Base-by-base conservation (phyloP, 805 yeast genomes). In the Ogataea paradorogensis region DNA sequence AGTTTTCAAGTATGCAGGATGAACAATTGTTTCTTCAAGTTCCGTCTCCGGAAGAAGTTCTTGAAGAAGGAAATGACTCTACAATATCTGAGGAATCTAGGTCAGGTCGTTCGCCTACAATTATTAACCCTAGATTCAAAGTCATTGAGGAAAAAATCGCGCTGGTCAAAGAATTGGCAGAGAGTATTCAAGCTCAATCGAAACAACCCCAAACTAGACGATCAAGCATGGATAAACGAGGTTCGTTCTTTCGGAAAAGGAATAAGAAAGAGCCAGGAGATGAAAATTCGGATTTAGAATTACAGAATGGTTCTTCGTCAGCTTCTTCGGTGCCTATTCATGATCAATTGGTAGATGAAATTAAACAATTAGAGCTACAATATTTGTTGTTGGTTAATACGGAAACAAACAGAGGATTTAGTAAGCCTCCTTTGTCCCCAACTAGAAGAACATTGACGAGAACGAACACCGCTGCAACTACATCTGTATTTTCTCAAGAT, bases 401-500 rank as follows among this genome's bases (percentile, higher is more conserved):
- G 1, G 56, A 51, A 30, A 41, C 46, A 1, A 43, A 46, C 27
- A 34, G 56, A 31, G 57, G 53, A 9, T 42, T 49, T 26, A 53
- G 57, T 30, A 45, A 42, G 24, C 49, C 45, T 6, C 47, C 55
- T 10, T 15, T 46, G 7, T 40, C 55, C 31, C 46, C 53, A 11
- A 48, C 62, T 2, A 46, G 56, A 28, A 44, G 48, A 26, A 41
- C 55, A 6, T 42, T 59, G 15, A 47, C 55, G 3, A 48, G 65
- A 32, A 53, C 57, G 2, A 49, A 46, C 14, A 57, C 59, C 1
- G 38, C 55, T 7, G 55, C 57, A 3, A 53, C 58, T 5, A 18
- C 20, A 18, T 66, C 74, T 4, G 53, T 74, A 3, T 62, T 73
- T 15, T 69, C 74, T 3, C 76, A 73, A 31, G 80, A 77, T 35